Evolutionary conservation across 108 stramenopile genomes (phyloP).

Genomic region (Nannochloropsis gaditana): DNA sequence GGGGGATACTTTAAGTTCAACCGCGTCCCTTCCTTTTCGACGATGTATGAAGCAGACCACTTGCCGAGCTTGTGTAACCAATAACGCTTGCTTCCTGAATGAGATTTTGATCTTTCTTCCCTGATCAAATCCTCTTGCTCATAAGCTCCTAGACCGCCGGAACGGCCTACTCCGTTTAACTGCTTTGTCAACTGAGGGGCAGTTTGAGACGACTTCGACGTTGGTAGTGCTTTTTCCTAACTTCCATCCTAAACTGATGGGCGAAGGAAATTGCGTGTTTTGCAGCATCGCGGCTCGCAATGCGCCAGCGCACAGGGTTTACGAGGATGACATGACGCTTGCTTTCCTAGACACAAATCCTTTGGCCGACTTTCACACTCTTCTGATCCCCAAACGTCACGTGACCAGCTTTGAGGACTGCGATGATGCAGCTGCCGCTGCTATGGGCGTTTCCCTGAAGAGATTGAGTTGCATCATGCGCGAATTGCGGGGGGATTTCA

Average conservation of each 20-base stretch:
- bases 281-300: background rate
- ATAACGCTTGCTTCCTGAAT: too few relatives aligned
- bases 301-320: background rate
- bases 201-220: too few relatives aligned
- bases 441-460: background rate
- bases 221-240: too few relatives aligned
- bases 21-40: too few relatives aligned
- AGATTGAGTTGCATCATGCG: background rate
- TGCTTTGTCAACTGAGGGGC: too few relatives aligned
- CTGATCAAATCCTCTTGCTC: too few relatives aligned
- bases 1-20: too few relatives aligned
- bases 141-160: too few relatives aligned
- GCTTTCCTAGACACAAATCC: slow-evolving; percentile 1
- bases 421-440: slow-evolving; percentile 7
- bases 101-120: too few relatives aligned
- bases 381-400: slow-evolving; percentile 1
- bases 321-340: background rate
- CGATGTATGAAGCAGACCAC: too few relatives aligned
- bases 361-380: slow-evolving; percentile 10
- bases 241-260: background rate
- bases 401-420: background rate
- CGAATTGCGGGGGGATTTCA: background rate
- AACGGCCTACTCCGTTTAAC: too few relatives aligned
- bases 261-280: background rate
- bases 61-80: too few relatives aligned